Evolutionary conservation across 768 basidiomycete species (phyloP), one percentile per base, ranked within the genome.

Genomic region (Filobasidium wieringae): DNA sequence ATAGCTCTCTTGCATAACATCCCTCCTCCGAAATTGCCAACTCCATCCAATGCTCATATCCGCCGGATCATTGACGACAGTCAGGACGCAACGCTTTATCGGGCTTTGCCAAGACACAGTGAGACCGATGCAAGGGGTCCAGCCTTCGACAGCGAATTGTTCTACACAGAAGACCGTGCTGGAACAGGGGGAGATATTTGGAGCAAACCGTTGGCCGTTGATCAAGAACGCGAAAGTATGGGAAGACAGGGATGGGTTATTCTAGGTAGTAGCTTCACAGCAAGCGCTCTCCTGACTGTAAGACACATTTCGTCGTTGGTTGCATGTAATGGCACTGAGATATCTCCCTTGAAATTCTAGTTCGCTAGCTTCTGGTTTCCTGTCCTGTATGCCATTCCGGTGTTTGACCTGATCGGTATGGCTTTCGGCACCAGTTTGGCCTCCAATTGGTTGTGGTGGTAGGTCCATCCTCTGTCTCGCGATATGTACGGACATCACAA

Each of bases 281-380:
- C 80, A 11, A 90, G 89, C 43, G 84, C 82, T 3, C 55, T 74
- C 9, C 77, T 93, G 71, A 92, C 91, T 5, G 91, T 89, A 66
- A 64, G 81, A 73, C 33, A 29, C 29, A 33, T 52, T n/a, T n/a
- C 37, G 37, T 40, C 37, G 37, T 17, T 3, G 37, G 15, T 17
- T 40, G 3, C 37, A 11, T 15, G 39, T 14, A 7, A 7, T 22
- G 9, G 17, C 39, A 17, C 49, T 34, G 36, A 54, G 11, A n/a
- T 26, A 39, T 30, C 12, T 15, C n/a, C 9, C 1, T 22, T 7
- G 32, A 24, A 31, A 19, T 53, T 15, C 6, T 47, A 95, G 91
- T 78, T 96, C 4, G 71, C 81, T 30, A 85, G 88, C 27, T 89
- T 91, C 66, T 87, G 93, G 71, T 88, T 92, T 68, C 92, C 92